Base-by-base conservation (phyloP, 1,284 basidiomycete genomes). In the Spongispora temasekensis region DNA sequence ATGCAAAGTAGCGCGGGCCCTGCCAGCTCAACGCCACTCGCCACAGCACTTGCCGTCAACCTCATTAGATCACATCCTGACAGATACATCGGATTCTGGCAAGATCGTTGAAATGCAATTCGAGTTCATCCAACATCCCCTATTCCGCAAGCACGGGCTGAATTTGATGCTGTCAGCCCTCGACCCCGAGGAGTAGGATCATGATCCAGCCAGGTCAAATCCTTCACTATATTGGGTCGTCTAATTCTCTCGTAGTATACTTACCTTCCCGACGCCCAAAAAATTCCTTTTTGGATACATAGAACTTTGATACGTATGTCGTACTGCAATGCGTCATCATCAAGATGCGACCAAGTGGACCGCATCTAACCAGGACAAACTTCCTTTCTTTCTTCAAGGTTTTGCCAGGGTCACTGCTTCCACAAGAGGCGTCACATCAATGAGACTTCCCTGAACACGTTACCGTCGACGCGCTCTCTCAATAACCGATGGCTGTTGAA, bases 281-380 rank as follows among this genome's bases (percentile, higher is more conserved):
- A 75, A 55, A 87, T 81, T 37, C 90, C 87, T 77, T 89, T 87
- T 68, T 75, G 84, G 56, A 90, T 85, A 27, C 88, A 42, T 87
- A n/a, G 71, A 81, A 84, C 64, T 30, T 28, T 69, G 79, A 51
- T 88, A 87, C 4, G 87, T 90, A n/a, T n/a, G n/a, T n/a, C n/a
- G n/a, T 74, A 82, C 83, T 17, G 88, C 91, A n/a, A n/a, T n/a
- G n/a, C n/a, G n/a, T n/a, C n/a, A 83, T 86, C 55, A 78, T 90
- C 65, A 83, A 91, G 75, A 53, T 68, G 61, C 6, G 27, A 53
- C 74, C 91, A 64, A 69, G 71, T 48, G 72, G 79, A n/a, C n/a
- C n/a, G n/a, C n/a, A n/a, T 25, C 71, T 84, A 46, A 75, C 77
- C 57, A 79, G 83, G 69, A 86, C 84, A 21, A 78, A 75, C 89